Percentiles rank a stretch among this genome's conserved stretches.
Conservation (phyloP, 768 basidiomycete genomes). For the Polyporus arcularius region DNA sequence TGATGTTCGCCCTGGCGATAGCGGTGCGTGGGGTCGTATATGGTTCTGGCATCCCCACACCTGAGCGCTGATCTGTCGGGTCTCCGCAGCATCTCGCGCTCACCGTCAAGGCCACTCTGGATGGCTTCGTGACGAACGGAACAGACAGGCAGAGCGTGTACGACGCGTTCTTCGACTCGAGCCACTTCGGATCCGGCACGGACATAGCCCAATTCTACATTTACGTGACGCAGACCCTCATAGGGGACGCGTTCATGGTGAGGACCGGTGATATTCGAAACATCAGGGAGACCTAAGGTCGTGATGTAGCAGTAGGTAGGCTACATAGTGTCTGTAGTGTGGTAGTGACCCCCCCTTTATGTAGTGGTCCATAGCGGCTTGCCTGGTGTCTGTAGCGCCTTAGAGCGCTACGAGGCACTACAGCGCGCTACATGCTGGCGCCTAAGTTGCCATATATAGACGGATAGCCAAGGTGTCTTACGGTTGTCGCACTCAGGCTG, state of each 20-base stretch:
- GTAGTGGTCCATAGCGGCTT: too few relatives aligned
- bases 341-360: too few relatives aligned
- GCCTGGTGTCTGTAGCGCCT: too few relatives aligned
- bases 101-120: not conserved
- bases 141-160: not conserved
- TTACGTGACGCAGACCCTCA: constrained; percentile 3
- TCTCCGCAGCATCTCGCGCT: constrained; percentile 1
- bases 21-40: not conserved
- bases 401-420: too few relatives aligned
- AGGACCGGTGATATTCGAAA: not conserved
- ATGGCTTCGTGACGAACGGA: not conserved
- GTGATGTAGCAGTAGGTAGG: too few relatives aligned
- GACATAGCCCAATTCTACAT: not conserved
- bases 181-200: not conserved
- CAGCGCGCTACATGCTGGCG: too few relatives aligned
- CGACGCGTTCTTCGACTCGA: not conserved
- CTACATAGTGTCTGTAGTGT: too few relatives aligned
- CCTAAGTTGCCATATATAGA: too few relatives aligned
- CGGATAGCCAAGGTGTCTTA: too few relatives aligned
- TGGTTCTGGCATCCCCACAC: not conserved
- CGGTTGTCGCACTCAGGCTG: too few relatives aligned
- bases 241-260: constrained; percentile 9
- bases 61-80: not conserved
- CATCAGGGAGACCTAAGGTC: too few relatives aligned
- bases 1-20: not conserved